These are phyloP conservation scores for Daldinia sp. DNA, from an alignment of 2,329 filamentous ascomycete species.

Conservation along the genomic window DNA sequence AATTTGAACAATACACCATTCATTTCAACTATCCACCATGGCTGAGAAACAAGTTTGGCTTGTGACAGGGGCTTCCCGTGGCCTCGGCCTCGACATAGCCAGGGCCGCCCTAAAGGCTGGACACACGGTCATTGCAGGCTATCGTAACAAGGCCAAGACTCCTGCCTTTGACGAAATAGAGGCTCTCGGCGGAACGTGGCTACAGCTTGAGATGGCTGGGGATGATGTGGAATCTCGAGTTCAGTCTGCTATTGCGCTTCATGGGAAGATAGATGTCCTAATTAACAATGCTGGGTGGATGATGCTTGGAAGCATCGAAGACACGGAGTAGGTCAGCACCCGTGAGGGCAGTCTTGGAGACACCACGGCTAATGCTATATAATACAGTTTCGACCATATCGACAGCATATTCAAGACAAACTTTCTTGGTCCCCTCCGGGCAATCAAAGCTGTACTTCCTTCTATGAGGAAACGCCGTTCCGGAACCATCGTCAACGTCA, in stretches of 20 bases:
- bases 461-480: constrained; percentile 41
- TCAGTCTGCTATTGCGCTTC: constrained; percentile 27
- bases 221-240: constrained; percentile 37
- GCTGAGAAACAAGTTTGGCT: constrained; percentile 40
- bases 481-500: constrained; percentile 45
- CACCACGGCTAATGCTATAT: constrained; percentile 1
- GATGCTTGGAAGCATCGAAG: constrained; percentile 38
- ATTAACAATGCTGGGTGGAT: constrained; percentile 41
- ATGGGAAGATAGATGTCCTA: constrained; percentile 40
- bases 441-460: constrained; percentile 39
- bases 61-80: constrained; percentile 41
- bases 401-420: constrained; percentile 40
- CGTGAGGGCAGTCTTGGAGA: background rate
- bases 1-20: background rate
- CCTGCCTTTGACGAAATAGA: constrained; percentile 37
- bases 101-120: constrained; percentile 38
- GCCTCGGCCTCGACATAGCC: constrained; percentile 39
- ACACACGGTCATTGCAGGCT: constrained; percentile 41
- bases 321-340: constrained; percentile 31
- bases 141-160: constrained; percentile 35
- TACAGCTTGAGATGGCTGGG: constrained; percentile 37
- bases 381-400: constrained; percentile 37
- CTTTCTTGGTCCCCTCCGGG: constrained; percentile 40
- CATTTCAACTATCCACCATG: constrained; percentile 23
- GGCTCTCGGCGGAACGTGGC: constrained; percentile 40